phyloP scores from a whole-genome alignment of 2,329 filamentous ascomycete species.

The Calycina herbarum region DNA sequence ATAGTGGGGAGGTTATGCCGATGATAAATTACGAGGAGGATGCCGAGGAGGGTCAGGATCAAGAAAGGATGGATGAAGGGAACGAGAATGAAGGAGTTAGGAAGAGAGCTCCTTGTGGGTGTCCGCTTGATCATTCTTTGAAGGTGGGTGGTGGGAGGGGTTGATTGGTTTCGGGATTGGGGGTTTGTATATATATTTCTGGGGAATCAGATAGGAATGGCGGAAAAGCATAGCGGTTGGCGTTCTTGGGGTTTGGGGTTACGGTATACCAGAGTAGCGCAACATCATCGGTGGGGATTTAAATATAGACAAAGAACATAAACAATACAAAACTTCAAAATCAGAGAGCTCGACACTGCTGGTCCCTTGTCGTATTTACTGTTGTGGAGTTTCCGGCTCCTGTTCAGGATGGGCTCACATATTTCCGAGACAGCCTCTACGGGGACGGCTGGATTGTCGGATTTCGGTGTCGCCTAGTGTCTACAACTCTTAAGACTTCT shows the following conservation, averaged over 20 bases:
- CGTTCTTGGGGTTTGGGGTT: not conserved
- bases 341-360: too few relatives aligned
- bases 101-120: constrained; percentile 22
- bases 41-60: constrained; percentile 8
- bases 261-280: not conserved
- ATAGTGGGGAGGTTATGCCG: constrained; percentile 15
- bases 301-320: not conserved
- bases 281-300: not conserved
- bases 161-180: not conserved
- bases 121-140: constrained; percentile 16
- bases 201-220: not conserved
- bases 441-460: too few relatives aligned
- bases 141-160: not conserved
- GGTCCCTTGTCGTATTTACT: too few relatives aligned
- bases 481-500: too few relatives aligned
- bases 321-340: too few relatives aligned
- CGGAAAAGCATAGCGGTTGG: not conserved
- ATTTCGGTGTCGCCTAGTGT: too few relatives aligned
- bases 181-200: not conserved
- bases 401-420: too few relatives aligned
- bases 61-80: too few relatives aligned
- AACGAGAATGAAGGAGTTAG: constrained; percentile 4
- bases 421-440: too few relatives aligned
- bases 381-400: too few relatives aligned
- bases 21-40: constrained; percentile 6